Percentiles rank a stretch among this genome's conserved stretches.
Conservation (phyloP, 176 grass and related monocot genomes). For the Themeda triandra region DNA sequence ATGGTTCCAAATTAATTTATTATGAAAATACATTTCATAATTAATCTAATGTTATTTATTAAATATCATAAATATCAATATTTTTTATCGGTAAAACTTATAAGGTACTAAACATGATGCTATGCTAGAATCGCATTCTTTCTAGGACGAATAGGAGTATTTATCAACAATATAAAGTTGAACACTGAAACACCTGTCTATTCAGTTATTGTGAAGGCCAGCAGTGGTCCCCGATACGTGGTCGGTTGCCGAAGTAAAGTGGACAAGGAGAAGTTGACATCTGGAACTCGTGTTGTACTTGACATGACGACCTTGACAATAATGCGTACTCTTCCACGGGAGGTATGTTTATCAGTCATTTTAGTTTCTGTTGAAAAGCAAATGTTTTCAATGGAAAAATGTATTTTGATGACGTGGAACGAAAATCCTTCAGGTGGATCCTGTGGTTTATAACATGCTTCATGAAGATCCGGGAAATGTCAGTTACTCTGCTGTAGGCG, state of each 20-base stretch:
- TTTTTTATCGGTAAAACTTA: no score
- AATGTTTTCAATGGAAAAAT: background rate
- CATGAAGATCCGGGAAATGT: constrained; percentile 99
- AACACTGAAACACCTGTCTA: constrained; percentile 23
- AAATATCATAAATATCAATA: no score
- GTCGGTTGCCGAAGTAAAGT: constrained; percentile 99
- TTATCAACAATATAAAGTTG: background rate
- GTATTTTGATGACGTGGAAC: background rate
- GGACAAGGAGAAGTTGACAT: constrained; percentile 95
- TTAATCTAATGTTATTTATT: no score
- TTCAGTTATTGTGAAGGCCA: constrained; percentile 97
- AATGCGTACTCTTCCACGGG: constrained; percentile 93
- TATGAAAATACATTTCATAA: no score
- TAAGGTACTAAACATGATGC: no score
- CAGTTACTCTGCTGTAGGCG: constrained; percentile 97
- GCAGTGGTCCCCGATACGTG: constrained; percentile 95
- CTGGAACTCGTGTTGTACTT: constrained; percentile 95
- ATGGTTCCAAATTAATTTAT: no score
- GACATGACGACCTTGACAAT: constrained; percentile 99
- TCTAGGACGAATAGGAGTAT: no score
- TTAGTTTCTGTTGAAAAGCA: background rate
- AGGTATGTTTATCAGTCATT: constrained; percentile 43
- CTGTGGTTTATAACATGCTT: constrained; percentile 98
- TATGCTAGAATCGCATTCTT: no score
- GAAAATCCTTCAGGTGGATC: constrained; percentile 69